These are phyloP conservation scores for Carpinus viminea DNA, from an alignment of 306 rosid species.

Conservation along the genomic window DNA sequence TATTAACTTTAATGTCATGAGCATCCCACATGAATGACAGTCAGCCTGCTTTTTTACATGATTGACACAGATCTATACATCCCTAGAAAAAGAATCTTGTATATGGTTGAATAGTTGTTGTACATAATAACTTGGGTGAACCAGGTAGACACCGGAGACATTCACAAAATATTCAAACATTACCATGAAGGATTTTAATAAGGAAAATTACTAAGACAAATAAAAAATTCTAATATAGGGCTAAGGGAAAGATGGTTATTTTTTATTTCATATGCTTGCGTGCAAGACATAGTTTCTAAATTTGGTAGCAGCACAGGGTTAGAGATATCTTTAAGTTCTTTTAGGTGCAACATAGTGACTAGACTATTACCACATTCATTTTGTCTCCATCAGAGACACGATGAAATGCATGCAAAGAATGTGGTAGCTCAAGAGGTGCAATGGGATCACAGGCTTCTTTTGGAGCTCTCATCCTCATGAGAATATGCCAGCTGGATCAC, in stretches of 20 bases:
- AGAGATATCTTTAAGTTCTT: not conserved
- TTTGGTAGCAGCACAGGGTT: not conserved
- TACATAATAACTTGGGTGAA: not conserved
- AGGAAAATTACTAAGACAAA: not conserved
- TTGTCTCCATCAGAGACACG: slow-evolving; percentile 76
- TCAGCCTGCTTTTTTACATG: not conserved
- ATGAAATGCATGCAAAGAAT: slow-evolving; percentile 83
- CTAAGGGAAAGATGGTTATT: not conserved
- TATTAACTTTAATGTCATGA: not conserved
- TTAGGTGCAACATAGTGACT: slow-evolving; percentile 13
- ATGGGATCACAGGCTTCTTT: slow-evolving; percentile 80
- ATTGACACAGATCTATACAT: not conserved
- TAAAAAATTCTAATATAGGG: not conserved
- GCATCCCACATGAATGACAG: not conserved
- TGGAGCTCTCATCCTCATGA: slow-evolving; percentile 92
- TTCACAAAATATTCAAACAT: not conserved
- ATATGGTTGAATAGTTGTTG: not conserved
- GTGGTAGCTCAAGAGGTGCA: slow-evolving; percentile 94
- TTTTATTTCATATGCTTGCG: not conserved
- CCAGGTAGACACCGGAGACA: not conserved
- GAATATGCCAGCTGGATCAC: slow-evolving; percentile 78
- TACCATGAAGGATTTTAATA: not conserved
- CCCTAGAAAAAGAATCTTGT: not conserved
- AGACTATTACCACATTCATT: slow-evolving; percentile 53
- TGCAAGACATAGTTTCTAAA: not conserved